Evolutionary conservation across 1,284 basidiomycete species (phyloP).

Genomic region (Pseudozyma thailandica): DNA sequence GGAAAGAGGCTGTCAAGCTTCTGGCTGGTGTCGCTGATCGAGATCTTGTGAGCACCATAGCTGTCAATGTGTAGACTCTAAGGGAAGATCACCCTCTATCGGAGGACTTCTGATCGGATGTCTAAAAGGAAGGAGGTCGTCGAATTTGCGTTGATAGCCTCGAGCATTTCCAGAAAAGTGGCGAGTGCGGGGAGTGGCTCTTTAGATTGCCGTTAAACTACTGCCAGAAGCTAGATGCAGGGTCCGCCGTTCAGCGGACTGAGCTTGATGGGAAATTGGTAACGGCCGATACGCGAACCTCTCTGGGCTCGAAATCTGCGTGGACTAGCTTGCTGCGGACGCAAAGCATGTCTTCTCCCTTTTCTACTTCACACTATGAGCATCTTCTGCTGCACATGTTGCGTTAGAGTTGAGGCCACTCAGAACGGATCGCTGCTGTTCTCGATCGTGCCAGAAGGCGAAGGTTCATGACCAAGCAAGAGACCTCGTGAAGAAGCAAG

Average conservation of each 20-base stretch:
- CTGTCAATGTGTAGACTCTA: too few species aligned
- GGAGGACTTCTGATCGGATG: too few species aligned
- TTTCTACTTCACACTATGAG: too few species aligned
- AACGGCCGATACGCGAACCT: slow-evolving; percentile 18
- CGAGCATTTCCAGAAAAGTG: neutral
- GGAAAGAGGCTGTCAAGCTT: slow-evolving; percentile 31
- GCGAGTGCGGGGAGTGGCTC: slow-evolving; percentile 3
- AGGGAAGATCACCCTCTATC: too few species aligned
- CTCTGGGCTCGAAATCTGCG: neutral
- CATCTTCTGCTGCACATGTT: too few species aligned
- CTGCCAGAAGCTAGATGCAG: slow-evolving; percentile 4
- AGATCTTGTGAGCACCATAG: slow-evolving; percentile 44
- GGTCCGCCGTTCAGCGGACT: slow-evolving; percentile 4
- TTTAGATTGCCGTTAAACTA: slow-evolving; percentile 17
- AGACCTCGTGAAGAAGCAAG: too few species aligned
- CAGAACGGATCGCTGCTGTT: too few species aligned
- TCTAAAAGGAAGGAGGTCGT: neutral
- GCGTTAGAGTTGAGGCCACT: too few species aligned
- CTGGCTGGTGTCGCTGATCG: slow-evolving; percentile 43
- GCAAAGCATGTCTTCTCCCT: too few species aligned
- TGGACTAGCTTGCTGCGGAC: neutral
- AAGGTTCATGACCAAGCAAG: too few species aligned
- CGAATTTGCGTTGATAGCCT: neutral
- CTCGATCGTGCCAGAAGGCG: too few species aligned
- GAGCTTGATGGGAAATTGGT: neutral